Base-by-base conservation (phyloP, 164 flowering plant genomes). In the Annona squamosa region DNA sequence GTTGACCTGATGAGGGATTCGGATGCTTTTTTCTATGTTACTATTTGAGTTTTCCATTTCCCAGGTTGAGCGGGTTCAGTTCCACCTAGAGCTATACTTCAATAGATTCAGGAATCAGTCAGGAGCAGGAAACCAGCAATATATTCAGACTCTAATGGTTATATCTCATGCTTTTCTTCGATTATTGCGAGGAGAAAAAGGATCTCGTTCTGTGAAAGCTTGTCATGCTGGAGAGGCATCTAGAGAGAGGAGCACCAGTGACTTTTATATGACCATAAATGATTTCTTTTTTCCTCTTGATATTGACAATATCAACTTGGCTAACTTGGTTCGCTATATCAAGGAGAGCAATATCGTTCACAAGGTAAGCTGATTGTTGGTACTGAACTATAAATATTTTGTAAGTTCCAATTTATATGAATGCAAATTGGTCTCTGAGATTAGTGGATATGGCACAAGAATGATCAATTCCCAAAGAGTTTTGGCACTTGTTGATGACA, bases 81-180 rank as follows among this genome's bases (percentile, higher is more conserved):
- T 71, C 74, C 83, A 80, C 72, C 76, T 87, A 19, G 86, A 86
- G 80, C 75, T 77, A 73, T 96, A 96, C 77, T 75, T 86, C 63
- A 82, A 76, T 74, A 86, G 95, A 78, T 96, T 96, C 74, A 73
- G 77, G 69, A 89, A 81, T 78, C 85, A 86, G 48, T 81, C 93
- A 82, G 98, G 98, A 77, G 89, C 92, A 76, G 92, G 95, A 37
- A 96, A 96, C 75, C 79, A 97, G 76, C 92, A 98, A 86, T 88
- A 93, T 78, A 88, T 96, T 68, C 99, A 96, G 81, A 92, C 90
- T 17, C 63, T 96, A 76, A 78, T 92, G 85, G 86, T 92, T 71
- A 82, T 93, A 37, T 78, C 88, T 72, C 83, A 82, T 72, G 93
- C 95, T 70, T 88, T 96, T 78, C 84, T 85, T 18, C 78, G 81